phyloP scores from a whole-genome alignment of 2,329 filamentous ascomycete species.

The Trichophyton rubrum region DNA sequence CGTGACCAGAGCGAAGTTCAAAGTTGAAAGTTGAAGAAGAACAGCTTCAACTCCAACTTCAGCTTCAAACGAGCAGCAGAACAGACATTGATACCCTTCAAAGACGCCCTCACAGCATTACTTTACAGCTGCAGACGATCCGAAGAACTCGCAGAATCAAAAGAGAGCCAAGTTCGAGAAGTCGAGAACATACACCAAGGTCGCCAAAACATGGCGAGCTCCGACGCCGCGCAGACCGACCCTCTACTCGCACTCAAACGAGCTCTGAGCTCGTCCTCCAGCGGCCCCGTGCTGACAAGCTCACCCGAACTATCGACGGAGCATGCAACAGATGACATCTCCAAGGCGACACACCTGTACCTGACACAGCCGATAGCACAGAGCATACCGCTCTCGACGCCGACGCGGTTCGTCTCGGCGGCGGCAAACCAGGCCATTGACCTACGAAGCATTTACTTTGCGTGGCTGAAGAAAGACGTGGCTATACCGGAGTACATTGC shows the following conservation, averaged over 20 bases:
- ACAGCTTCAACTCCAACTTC: background rate
- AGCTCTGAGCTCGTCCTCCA: constrained; percentile 57
- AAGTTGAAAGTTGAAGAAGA: background rate
- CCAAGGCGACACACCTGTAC: constrained; percentile 64
- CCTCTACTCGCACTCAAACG: constrained; percentile 73
- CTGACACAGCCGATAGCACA: constrained; percentile 53
- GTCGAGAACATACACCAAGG: background rate
- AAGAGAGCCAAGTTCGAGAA: background rate
- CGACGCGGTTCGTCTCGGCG: constrained; percentile 79
- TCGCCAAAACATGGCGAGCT: constrained; percentile 8
- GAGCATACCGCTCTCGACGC: constrained; percentile 54
- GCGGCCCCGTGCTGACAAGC: constrained; percentile 59
- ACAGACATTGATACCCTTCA: background rate
- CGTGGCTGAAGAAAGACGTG: constrained; percentile 85
- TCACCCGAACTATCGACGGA: constrained; percentile 51
- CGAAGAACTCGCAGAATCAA: background rate
- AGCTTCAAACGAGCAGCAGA: background rate
- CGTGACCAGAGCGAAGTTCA: background rate
- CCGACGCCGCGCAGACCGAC: constrained; percentile 48
- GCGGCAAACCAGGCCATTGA: constrained; percentile 57
- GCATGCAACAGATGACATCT: constrained; percentile 50
- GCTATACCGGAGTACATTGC: constrained; percentile 85
- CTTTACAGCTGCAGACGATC: background rate
- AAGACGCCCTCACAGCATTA: background rate
- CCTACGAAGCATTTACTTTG: constrained; percentile 89